Percentiles rank a stretch among this genome's conserved stretches.
phyloP scores from a whole-genome alignment of 2,329 filamentous ascomycete species.

The Penicillium oxalicum region DNA sequence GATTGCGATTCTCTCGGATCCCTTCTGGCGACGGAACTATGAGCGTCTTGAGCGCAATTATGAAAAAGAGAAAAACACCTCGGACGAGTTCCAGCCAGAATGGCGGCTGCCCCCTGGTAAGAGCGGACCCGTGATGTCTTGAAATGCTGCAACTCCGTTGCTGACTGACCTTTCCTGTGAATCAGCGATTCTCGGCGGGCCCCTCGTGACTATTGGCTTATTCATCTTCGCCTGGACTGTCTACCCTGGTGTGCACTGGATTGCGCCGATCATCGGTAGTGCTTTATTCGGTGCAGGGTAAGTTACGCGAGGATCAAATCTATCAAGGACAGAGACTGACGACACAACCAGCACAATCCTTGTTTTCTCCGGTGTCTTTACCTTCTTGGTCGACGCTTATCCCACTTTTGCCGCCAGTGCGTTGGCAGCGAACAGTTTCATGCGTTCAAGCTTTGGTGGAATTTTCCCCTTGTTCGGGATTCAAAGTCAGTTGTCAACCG shows the following conservation, averaged over 20 bases:
- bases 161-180: background rate
- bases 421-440: slow-evolving; percentile 76
- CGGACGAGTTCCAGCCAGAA: slow-evolving; percentile 67
- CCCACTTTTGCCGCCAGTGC: slow-evolving; percentile 50
- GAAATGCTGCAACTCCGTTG: too few relatives aligned
- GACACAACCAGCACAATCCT: slow-evolving; percentile 58
- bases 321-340: too few relatives aligned
- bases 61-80: slow-evolving; percentile 28
- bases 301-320: slow-evolving; percentile 29
- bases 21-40: slow-evolving; percentile 44
- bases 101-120: slow-evolving; percentile 67
- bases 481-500: slow-evolving; percentile 39
- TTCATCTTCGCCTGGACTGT: slow-evolving; percentile 90
- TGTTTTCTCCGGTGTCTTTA: slow-evolving; percentile 78
- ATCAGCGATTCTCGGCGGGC: slow-evolving; percentile 60
- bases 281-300: slow-evolving; percentile 65
- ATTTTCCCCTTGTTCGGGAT: slow-evolving; percentile 70
- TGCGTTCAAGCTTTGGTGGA: slow-evolving; percentile 71
- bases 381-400: slow-evolving; percentile 67
- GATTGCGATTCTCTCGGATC: slow-evolving; percentile 41
- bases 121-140: slow-evolving; percentile 14
- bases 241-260: slow-evolving; percentile 66
- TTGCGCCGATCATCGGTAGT: slow-evolving; percentile 67
- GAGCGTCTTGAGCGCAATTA: slow-evolving; percentile 36
- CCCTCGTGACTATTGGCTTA: slow-evolving; percentile 71